phyloP scores from a whole-genome alignment of 306 rosid genomes.

The Betula pendula region DNA sequence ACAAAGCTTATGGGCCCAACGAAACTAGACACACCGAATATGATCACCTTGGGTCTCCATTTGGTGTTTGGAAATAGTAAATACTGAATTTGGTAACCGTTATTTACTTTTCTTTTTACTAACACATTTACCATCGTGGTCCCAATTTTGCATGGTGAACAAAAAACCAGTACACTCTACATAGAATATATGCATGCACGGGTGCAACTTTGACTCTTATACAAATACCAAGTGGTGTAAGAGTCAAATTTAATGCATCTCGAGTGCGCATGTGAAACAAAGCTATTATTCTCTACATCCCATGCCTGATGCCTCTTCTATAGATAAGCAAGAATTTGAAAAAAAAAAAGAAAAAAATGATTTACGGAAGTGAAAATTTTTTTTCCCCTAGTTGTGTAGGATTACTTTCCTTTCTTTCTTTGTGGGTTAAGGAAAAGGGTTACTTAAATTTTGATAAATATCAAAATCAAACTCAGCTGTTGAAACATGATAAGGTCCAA shows the following conservation, averaged over 20 bases:
- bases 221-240: constrained; percentile 17
- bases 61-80: no score
- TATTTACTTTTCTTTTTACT: no score
- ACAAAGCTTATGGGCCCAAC: no score
- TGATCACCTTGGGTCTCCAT: no score
- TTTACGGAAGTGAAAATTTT: not conserved
- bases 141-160: not conserved
- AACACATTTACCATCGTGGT: not conserved
- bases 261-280: constrained; percentile 5
- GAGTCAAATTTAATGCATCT: constrained; percentile 3
- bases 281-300: not conserved
- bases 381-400: no score
- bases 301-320: constrained; percentile 5
- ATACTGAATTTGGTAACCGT: no score
- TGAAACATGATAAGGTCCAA: no score
- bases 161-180: not conserved
- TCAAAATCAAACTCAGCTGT: no score
- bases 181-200: constrained; percentile 39
- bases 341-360: not conserved
- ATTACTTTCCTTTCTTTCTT: no score
- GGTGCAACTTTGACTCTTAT: constrained; percentile 39
- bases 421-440: not conserved
- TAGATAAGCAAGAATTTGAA: not conserved
- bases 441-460: not conserved
- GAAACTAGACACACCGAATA: no score